A percentile compares a stretch with the other conserved stretches of the same genome.
Conservation (phyloP, 2,329 filamentous ascomycete species). For the Venturia oleaginea region DNA sequence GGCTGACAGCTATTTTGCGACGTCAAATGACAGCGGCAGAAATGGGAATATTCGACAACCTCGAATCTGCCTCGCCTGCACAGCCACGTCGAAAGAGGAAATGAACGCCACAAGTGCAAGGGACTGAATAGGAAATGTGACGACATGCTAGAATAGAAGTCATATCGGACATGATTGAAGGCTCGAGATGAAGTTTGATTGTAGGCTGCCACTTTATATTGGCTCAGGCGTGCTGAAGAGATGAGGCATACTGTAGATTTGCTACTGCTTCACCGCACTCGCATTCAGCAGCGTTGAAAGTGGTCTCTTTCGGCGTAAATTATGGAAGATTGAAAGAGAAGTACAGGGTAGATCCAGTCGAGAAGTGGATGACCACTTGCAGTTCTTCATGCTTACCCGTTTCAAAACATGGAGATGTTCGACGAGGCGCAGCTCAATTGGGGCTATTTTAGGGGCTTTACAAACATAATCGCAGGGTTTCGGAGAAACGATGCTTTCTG, state of each 20-base stretch:
- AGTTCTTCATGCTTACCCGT: background rate
- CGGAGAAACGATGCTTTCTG: background rate
- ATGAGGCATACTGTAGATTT: background rate
- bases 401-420: background rate
- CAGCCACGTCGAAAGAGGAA: background rate
- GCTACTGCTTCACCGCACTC: background rate
- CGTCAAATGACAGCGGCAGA: background rate
- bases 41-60: background rate
- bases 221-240: background rate
- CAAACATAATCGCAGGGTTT: background rate
- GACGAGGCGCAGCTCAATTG: background rate
- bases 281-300: background rate
- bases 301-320: background rate
- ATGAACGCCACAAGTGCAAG: background rate
- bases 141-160: background rate
- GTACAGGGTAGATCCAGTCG: background rate
- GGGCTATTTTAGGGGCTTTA: slow-evolving; percentile 1
- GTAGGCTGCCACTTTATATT: background rate
- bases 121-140: background rate
- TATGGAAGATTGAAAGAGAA: background rate
- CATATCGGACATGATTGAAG: background rate
- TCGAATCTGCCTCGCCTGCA: slow-evolving; percentile 1
- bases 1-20: background rate
- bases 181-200: background rate
- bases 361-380: background rate